Conservation (phyloP, 225 moss, liverwort and hornwort species). For the Thuidium tamariscinum region DNA sequence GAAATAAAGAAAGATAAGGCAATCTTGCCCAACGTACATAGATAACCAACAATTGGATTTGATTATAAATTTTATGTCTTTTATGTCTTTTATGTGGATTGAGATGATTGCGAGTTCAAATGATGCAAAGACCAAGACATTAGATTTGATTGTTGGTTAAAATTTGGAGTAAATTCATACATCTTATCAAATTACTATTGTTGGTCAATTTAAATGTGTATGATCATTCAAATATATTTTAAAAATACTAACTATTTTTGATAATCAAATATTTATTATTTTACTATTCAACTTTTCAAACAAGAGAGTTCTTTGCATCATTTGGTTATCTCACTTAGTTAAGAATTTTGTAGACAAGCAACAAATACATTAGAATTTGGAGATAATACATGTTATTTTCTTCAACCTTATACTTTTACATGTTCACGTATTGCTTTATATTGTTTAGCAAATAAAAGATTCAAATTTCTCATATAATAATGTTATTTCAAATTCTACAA, state of each 20-base stretch:
- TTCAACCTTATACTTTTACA: too few relatives aligned
- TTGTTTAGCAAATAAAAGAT: neutral
- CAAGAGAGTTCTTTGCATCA: too few relatives aligned
- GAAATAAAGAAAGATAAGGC: neutral
- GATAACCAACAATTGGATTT: accelerated
- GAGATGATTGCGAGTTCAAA: too few relatives aligned
- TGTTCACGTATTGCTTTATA: too few relatives aligned
- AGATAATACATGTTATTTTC: neutral
- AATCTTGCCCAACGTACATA: neutral
- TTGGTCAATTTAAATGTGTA: neutral
- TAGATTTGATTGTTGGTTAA: neutral
- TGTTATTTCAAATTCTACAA: neutral
- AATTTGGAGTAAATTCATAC: neutral
- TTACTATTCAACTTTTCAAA: neutral
- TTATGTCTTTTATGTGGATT: neutral
- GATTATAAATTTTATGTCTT: neutral
- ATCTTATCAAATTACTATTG: neutral
- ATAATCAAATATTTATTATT: neutral
- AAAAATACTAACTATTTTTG: accelerated
- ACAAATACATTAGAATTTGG: neutral
- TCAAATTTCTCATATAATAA: neutral
- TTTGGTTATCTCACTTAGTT: neutral
- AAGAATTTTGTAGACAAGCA: neutral
- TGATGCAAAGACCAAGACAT: too few relatives aligned
- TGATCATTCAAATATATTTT: neutral